Evolutionary conservation across 768 basidiomycete genomes (phyloP), one percentile per base, ranked within the genome.

Genomic region (Panaeolus cyanescens): DNA sequence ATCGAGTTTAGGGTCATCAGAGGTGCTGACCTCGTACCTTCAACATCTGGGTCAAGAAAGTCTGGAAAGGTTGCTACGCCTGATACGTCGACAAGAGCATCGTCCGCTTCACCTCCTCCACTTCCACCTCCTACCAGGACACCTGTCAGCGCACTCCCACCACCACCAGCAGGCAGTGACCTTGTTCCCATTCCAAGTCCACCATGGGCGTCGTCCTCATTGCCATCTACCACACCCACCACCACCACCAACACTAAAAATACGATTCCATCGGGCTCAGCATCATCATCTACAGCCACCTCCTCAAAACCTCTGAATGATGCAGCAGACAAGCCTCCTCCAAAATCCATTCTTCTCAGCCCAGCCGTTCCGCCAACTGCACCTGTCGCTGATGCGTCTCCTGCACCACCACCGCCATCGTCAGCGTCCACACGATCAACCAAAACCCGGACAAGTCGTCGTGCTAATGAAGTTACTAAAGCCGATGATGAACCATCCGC

Each of bases 131-230:
- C 34, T 40, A 30, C 12, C 5, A 58, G 37, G 45, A 50, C 45
- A 25, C 45, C 45, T 50, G 45, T 50, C 9, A 50, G 45, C n/a
- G 45, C 45, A 28, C 45, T 50, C 15, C 45, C 45, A 28, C 45
- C 45, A 28, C 45, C 45, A 13, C 45, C 45, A 1, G 25, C 25
- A 5, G 60, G 50, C 9, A 62, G 19, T 17, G 58, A 55, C 22
- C 31, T 61, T 39, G 40, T 57, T 28, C 65, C 67, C 4, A 68
- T 68, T 12, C 67, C 67, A 5, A 64, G 61, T 34, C 67, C 67
- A 22, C 67, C 67, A 1, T 68, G 67, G 67, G 63, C 63, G 9
- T 53, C 61, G 50, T 39, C 58, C 33, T 53, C 28, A 50, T 62
- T 45, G 60, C 58, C 50, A 19, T n/a, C 34, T 20, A 37, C 28